Base-by-base conservation (phyloP, 2,329 filamentous ascomycete species). In the Aspergillus oerlinghausenensis region DNA sequence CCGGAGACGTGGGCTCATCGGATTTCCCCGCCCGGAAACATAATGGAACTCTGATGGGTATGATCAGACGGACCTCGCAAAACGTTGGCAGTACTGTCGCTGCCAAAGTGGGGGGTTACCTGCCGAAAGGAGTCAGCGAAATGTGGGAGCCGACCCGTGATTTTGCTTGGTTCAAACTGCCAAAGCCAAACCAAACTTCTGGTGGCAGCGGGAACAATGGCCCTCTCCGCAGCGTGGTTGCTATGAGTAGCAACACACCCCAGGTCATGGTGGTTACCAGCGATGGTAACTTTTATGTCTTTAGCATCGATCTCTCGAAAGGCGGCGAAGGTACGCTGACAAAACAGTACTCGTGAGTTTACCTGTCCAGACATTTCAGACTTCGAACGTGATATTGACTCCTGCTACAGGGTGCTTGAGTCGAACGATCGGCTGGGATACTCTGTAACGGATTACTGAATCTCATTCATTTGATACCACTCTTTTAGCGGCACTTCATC, bases 261-360 rank as follows among this genome's bases (percentile, higher is more conserved):
- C 92, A 97, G 67, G 90, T 99, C 50, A 97, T 99, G 92, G 90
- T 97, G 0, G 92, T 97, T 14, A 99, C 94, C 0, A 97, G 89
- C 65, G 94, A 99, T 71, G 94, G 94, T 9, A 88, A 88, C 25
- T 97, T 97, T 69, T 96, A 94, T 66, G 88, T 97, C 29, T 99
- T 93, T 75, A 93, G 90, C 63, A 92, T 99, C 54, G 92, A 99
- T 71, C 84, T 99, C 79, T 92, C 96, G 65, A 89, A 90, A 60
- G 94, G 94, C 19, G 94, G 94, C 25, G 94, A 99, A 75, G 94
- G 94, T 0, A 90, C 89, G 50, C 76, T 99, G 65, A 87, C 92
- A 52, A 95, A 95, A 73, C 90, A 96, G 70, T 96, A 92, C 72
- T 95, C 91, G 91, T 96, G 79, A 82, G 92, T 82, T n/a, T 55